These are phyloP conservation scores for Leccinellum albellum DNA, from an alignment of 768 basidiomycete species.

Conservation along the genomic window DNA sequence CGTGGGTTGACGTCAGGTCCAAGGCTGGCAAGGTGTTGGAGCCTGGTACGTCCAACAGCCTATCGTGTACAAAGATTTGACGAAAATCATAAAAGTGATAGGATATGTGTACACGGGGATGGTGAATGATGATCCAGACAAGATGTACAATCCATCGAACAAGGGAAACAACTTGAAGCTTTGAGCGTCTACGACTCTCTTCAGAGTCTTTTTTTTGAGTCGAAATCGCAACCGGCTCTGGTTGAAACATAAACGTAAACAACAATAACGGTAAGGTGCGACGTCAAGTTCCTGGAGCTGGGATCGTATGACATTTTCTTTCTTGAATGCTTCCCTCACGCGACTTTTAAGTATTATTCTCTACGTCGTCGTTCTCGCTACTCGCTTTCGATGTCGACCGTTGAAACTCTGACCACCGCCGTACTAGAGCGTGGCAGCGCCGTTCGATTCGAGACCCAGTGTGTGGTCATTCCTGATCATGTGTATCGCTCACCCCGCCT, in stretches of 20 bases:
- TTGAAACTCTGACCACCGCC: neutral
- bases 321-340: neutral
- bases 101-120: too few relatives aligned
- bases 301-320: constrained; percentile 23
- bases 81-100: too few relatives aligned
- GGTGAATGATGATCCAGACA: too few relatives aligned
- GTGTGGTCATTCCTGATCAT: constrained; percentile 68
- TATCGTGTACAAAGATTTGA: neutral
- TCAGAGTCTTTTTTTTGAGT: too few relatives aligned
- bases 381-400: constrained; percentile 13
- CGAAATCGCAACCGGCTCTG: too few relatives aligned
- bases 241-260: neutral
- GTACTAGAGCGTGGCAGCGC: constrained; percentile 21
- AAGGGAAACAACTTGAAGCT: too few relatives aligned
- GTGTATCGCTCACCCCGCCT: constrained; percentile 35
- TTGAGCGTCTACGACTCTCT: too few relatives aligned
- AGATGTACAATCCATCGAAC: too few relatives aligned
- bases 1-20: neutral
- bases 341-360: neutral
- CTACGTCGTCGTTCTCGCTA: neutral
- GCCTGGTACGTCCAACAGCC: neutral
- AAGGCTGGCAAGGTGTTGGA: neutral
- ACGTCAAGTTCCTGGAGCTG: constrained; percentile 7
- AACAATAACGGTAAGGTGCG: constrained; percentile 9
- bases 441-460: constrained; percentile 72